phyloP scores from a whole-genome alignment of 805 yeast species.

The Ogataea parapolymorpha region DNA sequence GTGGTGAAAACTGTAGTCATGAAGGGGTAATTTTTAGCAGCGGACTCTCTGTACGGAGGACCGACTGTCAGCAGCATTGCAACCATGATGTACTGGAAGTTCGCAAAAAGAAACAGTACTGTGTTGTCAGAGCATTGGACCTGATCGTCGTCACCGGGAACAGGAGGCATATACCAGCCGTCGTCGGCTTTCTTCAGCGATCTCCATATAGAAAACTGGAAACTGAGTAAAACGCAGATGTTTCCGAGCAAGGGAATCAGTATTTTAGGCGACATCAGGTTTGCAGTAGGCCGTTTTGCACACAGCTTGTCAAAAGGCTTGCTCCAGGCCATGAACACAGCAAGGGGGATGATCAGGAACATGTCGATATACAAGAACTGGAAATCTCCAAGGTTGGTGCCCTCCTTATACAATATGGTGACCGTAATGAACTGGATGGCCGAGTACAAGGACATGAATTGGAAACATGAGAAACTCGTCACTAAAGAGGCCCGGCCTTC shows the following conservation, averaged over 20 bases:
- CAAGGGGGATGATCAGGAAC: slow-evolving; percentile 87
- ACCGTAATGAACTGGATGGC: slow-evolving; percentile 94
- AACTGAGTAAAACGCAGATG: slow-evolving; percentile 56
- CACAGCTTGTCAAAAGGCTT: slow-evolving; percentile 62
- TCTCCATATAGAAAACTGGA: slow-evolving; percentile 71
- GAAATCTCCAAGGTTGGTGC: slow-evolving; percentile 93
- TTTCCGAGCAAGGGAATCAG: slow-evolving; percentile 79
- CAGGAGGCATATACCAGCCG: slow-evolving; percentile 77
- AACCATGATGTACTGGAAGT: slow-evolving; percentile 82
- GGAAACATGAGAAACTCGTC: slow-evolving; percentile 94
- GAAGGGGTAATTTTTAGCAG: slow-evolving; percentile 66
- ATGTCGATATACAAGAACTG: slow-evolving; percentile 94
- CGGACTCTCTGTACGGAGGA: slow-evolving; percentile 86
- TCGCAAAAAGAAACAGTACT: slow-evolving; percentile 71
- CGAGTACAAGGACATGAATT: slow-evolving; percentile 94
- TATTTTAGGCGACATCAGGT: slow-evolving; percentile 84
- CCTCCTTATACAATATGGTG: slow-evolving; percentile 77
- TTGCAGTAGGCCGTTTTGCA: slow-evolving; percentile 86
- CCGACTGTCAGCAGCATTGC: slow-evolving; percentile 89
- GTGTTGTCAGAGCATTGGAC: slow-evolving; percentile 91
- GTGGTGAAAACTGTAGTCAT: slow-evolving; percentile 57
- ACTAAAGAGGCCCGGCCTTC: slow-evolving; percentile 96
- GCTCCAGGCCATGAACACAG: slow-evolving; percentile 97
- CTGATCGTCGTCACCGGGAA: slow-evolving; percentile 77
- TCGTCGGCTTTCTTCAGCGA: slow-evolving; percentile 42